A percentile compares a stretch with the other conserved stretches of the same genome.
These are phyloP conservation scores for Trichoderma polysporum DNA, from an alignment of 2,329 filamentous ascomycete genomes.

Conservation along the genomic window DNA sequence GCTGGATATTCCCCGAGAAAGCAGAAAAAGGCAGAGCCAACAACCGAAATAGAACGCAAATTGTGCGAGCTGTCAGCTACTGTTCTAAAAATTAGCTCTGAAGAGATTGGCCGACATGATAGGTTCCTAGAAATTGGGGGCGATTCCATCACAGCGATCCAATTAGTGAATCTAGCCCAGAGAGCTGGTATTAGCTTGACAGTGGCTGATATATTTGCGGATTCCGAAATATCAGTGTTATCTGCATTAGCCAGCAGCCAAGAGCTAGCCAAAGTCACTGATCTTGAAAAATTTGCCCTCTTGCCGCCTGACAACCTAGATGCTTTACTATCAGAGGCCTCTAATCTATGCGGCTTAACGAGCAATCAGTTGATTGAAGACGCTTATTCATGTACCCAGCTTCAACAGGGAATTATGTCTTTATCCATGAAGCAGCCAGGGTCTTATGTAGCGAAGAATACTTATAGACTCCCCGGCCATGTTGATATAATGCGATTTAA, in stretches of 20 bases:
- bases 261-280: background rate
- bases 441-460: background rate
- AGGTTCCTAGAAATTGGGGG: constrained; percentile 32
- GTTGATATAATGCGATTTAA: background rate
- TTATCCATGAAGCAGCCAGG: constrained; percentile 2
- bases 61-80: constrained; percentile 31
- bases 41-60: constrained; percentile 16
- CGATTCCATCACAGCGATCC: constrained; percentile 47
- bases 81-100: constrained; percentile 32
- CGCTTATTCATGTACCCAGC: constrained; percentile 7
- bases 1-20: background rate
- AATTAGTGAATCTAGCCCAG: constrained; percentile 40
- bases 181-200: constrained; percentile 18
- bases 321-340: background rate
- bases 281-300: background rate
- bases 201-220: background rate
- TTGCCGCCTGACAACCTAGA: background rate
- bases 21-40: constrained; percentile 19
- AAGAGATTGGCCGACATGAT: constrained; percentile 28
- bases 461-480: constrained; percentile 9
- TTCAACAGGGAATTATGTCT: constrained; percentile 3
- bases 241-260: background rate
- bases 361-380: background rate
- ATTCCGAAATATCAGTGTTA: constrained; percentile 5
- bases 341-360: background rate